Evolutionary conservation across 306 rosid genomes (phyloP).

Genomic region (Oxytropis ochrocephala): DNA sequence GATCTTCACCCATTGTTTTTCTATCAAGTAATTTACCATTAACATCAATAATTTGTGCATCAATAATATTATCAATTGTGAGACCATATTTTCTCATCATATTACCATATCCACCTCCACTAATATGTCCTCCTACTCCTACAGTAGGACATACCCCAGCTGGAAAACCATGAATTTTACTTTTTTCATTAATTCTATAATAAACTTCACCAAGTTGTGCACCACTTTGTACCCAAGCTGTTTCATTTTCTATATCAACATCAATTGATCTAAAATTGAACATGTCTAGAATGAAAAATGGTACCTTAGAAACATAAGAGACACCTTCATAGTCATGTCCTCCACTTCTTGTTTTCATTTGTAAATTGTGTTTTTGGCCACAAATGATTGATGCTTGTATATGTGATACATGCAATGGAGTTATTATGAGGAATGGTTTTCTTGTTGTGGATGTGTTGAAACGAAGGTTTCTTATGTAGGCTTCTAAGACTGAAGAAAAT

Average conservation of each 20-base stretch:
- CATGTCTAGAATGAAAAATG: constrained; percentile 68
- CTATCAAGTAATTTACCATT: constrained; percentile 51
- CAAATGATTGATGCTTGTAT: constrained; percentile 43
- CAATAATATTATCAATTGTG: constrained; percentile 51
- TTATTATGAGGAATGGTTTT: constrained; percentile 54
- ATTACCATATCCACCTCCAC: constrained; percentile 84
- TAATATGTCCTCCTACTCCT: constrained; percentile 65
- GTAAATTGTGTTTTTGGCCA: constrained; percentile 41
- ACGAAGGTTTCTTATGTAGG: constrained; percentile 52
- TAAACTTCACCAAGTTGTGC: constrained; percentile 63
- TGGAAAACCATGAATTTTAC: constrained; percentile 57
- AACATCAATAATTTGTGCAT: constrained; percentile 51
- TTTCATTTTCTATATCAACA: constrained; percentile 34
- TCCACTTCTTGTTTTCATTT: constrained; percentile 64
- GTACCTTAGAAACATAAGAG: constrained; percentile 44
- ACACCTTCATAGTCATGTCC: constrained; percentile 70
- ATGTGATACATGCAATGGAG: constrained; percentile 54
- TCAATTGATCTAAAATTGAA: constrained; percentile 44
- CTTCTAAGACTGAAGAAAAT: constrained; percentile 38
- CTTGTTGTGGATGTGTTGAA: constrained; percentile 49
- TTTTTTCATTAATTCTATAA: constrained; percentile 43
- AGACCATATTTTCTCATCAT: constrained; percentile 65
- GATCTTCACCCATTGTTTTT: constrained; percentile 68
- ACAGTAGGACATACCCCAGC: constrained; percentile 80
- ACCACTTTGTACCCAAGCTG: constrained; percentile 61